Conservation (phyloP, 2,329 filamentous ascomycete species). For the Aureobasidium subglaciale region DNA sequence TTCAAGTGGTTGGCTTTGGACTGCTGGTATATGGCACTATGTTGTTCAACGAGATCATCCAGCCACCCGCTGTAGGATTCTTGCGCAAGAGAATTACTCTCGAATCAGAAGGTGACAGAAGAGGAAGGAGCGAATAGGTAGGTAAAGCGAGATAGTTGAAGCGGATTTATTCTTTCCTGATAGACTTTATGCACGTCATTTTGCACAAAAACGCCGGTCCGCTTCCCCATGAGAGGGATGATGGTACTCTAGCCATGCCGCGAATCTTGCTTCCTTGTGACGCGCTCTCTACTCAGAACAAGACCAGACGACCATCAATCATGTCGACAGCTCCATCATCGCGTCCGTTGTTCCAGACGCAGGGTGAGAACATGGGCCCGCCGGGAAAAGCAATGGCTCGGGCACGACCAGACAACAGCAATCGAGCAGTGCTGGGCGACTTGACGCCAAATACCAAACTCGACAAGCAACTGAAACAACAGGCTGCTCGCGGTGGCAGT, state of each 20-base stretch:
- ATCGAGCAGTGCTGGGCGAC: conserved; percentile 22
- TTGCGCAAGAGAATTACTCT: conserved; percentile 11
- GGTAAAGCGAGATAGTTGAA: neutral
- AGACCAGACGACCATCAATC: neutral
- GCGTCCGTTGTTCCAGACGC: neutral
- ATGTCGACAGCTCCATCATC: conserved; percentile 11
- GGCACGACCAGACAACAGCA: conserved; percentile 3
- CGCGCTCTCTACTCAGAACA: neutral
- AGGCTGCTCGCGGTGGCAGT: conserved; percentile 20
- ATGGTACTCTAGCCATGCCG: neutral
- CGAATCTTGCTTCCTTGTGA: conserved; percentile 7
- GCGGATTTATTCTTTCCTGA: too few relatives aligned
- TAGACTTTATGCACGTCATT: conserved; percentile 8
- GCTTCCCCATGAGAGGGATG: too few relatives aligned
- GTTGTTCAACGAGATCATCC: conserved; percentile 69
- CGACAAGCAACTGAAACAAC: conserved; percentile 15
- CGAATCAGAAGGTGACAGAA: neutral
- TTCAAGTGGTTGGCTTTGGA: conserved; percentile 83
- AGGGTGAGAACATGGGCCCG: conserved; percentile 7
- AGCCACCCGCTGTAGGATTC: conserved; percentile 1
- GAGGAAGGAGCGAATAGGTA: neutral
- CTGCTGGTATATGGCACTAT: conserved; percentile 95
- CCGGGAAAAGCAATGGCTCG: conserved; percentile 10
- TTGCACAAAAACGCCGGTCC: too few relatives aligned
- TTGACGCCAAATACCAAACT: conserved; percentile 27